phyloP scores from a whole-genome alignment of 768 basidiomycete genomes.

The Trametes maxima region DNA sequence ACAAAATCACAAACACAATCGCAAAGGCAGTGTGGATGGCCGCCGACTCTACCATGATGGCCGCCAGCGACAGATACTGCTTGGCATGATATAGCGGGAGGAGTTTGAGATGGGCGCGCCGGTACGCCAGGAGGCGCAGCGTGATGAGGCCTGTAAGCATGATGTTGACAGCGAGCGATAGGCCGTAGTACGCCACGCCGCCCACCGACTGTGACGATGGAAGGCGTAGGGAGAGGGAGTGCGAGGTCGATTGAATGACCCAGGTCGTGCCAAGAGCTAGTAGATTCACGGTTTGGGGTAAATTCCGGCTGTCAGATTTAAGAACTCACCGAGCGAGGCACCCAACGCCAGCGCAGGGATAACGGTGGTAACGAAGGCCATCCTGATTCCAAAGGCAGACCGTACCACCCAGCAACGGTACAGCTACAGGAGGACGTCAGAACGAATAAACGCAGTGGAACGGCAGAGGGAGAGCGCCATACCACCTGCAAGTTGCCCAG shows the following conservation, averaged over 20 bases:
- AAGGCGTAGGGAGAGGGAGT: background rate
- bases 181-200: conserved; percentile 24
- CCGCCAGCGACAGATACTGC: conserved; percentile 21
- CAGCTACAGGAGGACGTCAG: conserved; percentile 31
- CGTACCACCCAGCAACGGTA: conserved; percentile 54
- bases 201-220: background rate
- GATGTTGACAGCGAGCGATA: conserved; percentile 27
- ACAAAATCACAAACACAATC: conserved; percentile 28
- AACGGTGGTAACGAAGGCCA: conserved; percentile 37
- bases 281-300: background rate
- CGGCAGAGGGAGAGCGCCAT: conserved; percentile 5
- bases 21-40: conserved; percentile 29
- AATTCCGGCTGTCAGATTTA: too few relatives aligned
- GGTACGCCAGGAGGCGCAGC: conserved; percentile 22
- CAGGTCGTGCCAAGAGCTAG: background rate
- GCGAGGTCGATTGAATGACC: too few relatives aligned
- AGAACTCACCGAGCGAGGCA: conserved; percentile 43
- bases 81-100: conserved; percentile 15
- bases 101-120: conserved; percentile 4
- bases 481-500: conserved; percentile 46
- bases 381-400: conserved; percentile 36
- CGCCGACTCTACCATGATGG: conserved; percentile 31
- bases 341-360: conserved; percentile 43
- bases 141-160: conserved; percentile 28
- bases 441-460: background rate